Percentiles rank a stretch among this genome's conserved stretches.
These are phyloP conservation scores for Tulasnella sp. DNA, from an alignment of 768 basidiomycete genomes.

Conservation along the genomic window DNA sequence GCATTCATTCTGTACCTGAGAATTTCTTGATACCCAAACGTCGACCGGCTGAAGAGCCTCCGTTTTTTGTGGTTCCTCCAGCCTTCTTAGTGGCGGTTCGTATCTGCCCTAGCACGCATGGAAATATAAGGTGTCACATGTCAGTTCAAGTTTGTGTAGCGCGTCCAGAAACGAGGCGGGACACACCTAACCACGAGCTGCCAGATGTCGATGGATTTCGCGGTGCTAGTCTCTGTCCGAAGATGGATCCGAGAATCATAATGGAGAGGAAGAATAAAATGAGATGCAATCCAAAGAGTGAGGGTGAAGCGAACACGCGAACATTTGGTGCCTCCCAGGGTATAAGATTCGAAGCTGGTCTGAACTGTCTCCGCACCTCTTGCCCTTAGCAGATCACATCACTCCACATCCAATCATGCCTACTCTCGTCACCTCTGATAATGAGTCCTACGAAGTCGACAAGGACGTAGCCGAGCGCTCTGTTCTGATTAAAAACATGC, in stretches of 20 bases:
- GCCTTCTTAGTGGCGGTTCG: slow-evolving; percentile 95
- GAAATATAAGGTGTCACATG: no score
- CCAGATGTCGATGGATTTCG: no score
- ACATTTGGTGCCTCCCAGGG: not conserved
- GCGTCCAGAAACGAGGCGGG: no score
- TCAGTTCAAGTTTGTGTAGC: no score
- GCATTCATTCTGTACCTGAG: slow-evolving; percentile 50
- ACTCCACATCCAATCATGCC: slow-evolving; percentile 22
- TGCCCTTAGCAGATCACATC: slow-evolving; percentile 2
- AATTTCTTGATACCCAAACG: slow-evolving; percentile 94
- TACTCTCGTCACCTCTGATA: slow-evolving; percentile 86
- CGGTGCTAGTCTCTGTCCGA: no score
- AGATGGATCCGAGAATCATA: not conserved
- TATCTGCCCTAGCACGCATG: slow-evolving; percentile 46
- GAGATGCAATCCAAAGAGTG: not conserved
- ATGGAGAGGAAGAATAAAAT: not conserved
- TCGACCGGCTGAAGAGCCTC: slow-evolving; percentile 86
- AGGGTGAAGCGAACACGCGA: not conserved
- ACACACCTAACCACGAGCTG: no score
- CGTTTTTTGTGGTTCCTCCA: slow-evolving; percentile 88
- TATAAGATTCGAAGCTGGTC: not conserved
- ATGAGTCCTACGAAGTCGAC: slow-evolving; percentile 87
- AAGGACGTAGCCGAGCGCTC: slow-evolving; percentile 91
- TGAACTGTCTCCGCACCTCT: not conserved
- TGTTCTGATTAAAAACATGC: slow-evolving; percentile 98